Base-by-base conservation (phyloP, 2,329 filamentous ascomycete genomes). In the Aspergillus sp. region DNA sequence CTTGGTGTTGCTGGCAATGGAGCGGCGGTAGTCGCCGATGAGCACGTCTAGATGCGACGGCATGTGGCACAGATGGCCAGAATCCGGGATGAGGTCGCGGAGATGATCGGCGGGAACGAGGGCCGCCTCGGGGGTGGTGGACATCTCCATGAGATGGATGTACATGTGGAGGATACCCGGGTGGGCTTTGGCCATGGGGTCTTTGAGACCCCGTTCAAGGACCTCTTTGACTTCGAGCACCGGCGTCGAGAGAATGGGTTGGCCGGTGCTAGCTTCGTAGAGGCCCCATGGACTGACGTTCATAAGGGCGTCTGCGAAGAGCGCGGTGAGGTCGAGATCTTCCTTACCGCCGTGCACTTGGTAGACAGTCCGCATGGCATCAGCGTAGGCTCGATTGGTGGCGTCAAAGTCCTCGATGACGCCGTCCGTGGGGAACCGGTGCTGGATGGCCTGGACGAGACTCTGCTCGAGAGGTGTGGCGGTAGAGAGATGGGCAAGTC, bases 101-200 rank as follows among this genome's bases (percentile, higher is more conserved):
- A 92, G 80, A 7, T 62, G 77, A 69, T 91, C 82, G 2, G 87
- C 88, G 0, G 83, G 78, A 0, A 82, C 77, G 14, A 90, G 71
- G 2, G 86, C 89, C 0, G 73, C 69, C 68, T 90, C 88, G 0
- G 89, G 88, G 0, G 77, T 81, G 0, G 79, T 75, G 0, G 88
- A 90, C 88, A 91, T 91, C 69, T 92, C 89, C 81, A 90, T 87
- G 10, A 90, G 81, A 64, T 91, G 89, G 32, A 91, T 89, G 72
- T 92, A 91, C 42, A 92, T 75, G 70, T 92, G 90, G 2, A 91
- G 78, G 0, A 92, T 73, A 0, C 89, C 90, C 0, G 90, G 87
- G 68, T 94, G 90, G 4, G 76, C 63, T 9, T 78, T 70, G 1
- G 79, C 82, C 4, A 75, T 77, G 1, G 79, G 69, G 2, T 79